Evolutionary conservation across 352 stramenopile species (phyloP).

Genomic region (Elongisporangium anandrum): DNA sequence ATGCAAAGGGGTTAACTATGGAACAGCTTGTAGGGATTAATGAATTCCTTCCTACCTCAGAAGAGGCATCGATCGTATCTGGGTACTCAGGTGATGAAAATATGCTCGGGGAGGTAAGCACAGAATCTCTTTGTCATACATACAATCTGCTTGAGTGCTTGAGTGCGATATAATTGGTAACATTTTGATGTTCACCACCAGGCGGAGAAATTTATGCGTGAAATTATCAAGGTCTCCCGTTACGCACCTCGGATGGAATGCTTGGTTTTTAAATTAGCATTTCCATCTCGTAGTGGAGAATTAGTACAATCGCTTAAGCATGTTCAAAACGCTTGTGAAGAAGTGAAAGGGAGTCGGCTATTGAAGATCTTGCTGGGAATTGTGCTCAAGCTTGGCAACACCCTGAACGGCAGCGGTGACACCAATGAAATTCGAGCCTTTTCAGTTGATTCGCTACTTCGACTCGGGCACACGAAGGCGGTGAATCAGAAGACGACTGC

Average conservation of each 20-base stretch:
- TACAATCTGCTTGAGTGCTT: background rate
- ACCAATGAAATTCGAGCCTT: constrained; percentile 91
- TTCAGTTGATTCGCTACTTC: constrained; percentile 94
- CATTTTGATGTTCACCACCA: constrained; percentile 6
- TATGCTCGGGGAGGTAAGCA: constrained; percentile 61
- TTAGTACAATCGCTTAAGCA: constrained; percentile 71
- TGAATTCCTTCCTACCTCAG: constrained; percentile 92
- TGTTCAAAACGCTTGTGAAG: constrained; percentile 89
- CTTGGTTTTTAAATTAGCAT: constrained; percentile 80
- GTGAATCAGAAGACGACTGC: constrained; percentile 97
- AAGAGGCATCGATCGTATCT: constrained; percentile 86
- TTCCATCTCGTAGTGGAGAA: constrained; percentile 75
- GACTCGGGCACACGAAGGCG: constrained; percentile 93
- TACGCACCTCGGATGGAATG: constrained; percentile 66
- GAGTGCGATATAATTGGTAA: background rate
- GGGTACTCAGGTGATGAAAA: constrained; percentile 70
- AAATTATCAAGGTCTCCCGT: constrained; percentile 79
- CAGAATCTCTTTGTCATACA: background rate
- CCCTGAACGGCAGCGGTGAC: constrained; percentile 91
- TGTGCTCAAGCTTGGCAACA: constrained; percentile 96
- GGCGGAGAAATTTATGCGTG: constrained; percentile 86
- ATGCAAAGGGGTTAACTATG: constrained; percentile 52
- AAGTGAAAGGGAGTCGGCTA: constrained; percentile 90
- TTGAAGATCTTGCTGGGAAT: constrained; percentile 95
- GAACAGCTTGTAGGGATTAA: constrained; percentile 87